Evolutionary conservation across 441 rosid genomes (phyloP).

Genomic region (Breynia disticha): DNA sequence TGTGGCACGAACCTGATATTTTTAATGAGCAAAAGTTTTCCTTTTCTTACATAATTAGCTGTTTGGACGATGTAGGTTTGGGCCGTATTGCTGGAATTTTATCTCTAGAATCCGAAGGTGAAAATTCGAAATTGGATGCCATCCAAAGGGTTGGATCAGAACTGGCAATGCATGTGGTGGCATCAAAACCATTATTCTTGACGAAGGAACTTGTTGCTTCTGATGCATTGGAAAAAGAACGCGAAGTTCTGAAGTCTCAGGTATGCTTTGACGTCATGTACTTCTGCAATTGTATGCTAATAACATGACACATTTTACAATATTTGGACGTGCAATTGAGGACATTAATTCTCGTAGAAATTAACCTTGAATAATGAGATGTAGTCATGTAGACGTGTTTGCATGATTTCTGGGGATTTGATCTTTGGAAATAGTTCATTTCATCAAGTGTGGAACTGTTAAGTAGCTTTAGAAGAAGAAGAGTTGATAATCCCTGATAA

Average conservation of each 20-base stretch:
- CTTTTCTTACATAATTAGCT: slow-evolving; percentile 5
- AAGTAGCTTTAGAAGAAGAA: too few relatives aligned
- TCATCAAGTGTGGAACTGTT: too few relatives aligned
- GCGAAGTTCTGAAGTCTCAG: slow-evolving; percentile 86
- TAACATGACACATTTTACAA: background rate
- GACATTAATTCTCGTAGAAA: too few relatives aligned
- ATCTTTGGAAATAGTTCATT: too few relatives aligned
- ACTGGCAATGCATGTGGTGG: slow-evolving; percentile 95
- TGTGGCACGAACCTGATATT: slow-evolving; percentile 4
- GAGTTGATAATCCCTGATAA: too few relatives aligned
- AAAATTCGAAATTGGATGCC: slow-evolving; percentile 40
- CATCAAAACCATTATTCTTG: slow-evolving; percentile 76
- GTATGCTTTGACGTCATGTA: slow-evolving; percentile 23
- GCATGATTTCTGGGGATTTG: too few relatives aligned
- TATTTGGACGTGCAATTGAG: background rate
- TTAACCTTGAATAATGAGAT: too few relatives aligned
- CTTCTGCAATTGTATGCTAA: background rate
- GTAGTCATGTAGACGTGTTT: too few relatives aligned
- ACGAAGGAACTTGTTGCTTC: slow-evolving; percentile 62
- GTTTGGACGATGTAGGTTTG: slow-evolving; percentile 44
- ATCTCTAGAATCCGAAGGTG: slow-evolving; percentile 62
- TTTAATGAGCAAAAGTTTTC: slow-evolving; percentile 1
- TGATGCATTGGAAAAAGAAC: slow-evolving; percentile 68
- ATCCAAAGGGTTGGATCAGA: slow-evolving; percentile 70
- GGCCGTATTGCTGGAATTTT: slow-evolving; percentile 87